Percentiles rank a stretch among this genome's conserved stretches.
Evolutionary conservation across 2,329 filamentous ascomycete genomes (phyloP).

Genomic region (Bipolaris bicolor): DNA sequence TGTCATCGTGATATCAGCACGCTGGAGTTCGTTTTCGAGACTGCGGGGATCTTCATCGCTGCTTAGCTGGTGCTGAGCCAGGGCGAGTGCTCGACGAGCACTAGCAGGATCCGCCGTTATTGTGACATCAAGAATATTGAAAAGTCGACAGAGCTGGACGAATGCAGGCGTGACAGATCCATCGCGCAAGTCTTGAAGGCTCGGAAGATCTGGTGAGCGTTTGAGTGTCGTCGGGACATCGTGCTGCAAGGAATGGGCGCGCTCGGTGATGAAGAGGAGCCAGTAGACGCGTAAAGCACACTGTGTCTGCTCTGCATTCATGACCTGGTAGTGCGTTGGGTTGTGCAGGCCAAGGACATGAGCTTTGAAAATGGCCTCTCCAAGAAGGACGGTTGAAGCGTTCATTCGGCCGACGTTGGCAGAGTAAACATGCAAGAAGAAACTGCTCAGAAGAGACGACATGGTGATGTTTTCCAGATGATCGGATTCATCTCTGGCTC

Average conservation of each 20-base stretch:
- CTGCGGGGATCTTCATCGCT: slow-evolving; percentile 36
- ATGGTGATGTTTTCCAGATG: slow-evolving; percentile 41
- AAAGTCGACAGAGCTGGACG: slow-evolving; percentile 43
- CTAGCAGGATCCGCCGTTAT: slow-evolving; percentile 41
- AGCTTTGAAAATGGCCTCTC: slow-evolving; percentile 44
- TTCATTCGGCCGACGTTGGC: slow-evolving; percentile 46
- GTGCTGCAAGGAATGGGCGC: slow-evolving; percentile 46
- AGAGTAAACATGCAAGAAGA: slow-evolving; percentile 46
- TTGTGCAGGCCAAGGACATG: slow-evolving; percentile 44
- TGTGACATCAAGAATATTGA: slow-evolving; percentile 43
- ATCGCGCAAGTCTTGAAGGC: slow-evolving; percentile 39
- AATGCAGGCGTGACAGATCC: slow-evolving; percentile 43
- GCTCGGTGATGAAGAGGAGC: slow-evolving; percentile 46
- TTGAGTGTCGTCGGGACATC: slow-evolving; percentile 43
- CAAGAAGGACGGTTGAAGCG: slow-evolving; percentile 40
- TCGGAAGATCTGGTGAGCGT: slow-evolving; percentile 37
- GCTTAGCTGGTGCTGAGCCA: slow-evolving; percentile 43
- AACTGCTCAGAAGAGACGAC: slow-evolving; percentile 39
- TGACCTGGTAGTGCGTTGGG: slow-evolving; percentile 30
- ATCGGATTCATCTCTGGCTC: slow-evolving; percentile 36
- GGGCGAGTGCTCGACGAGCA: slow-evolving; percentile 38
- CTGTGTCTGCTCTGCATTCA: slow-evolving; percentile 37
- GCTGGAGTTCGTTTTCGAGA: slow-evolving; percentile 44
- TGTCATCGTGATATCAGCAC: slow-evolving; percentile 48
- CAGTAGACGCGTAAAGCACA: slow-evolving; percentile 43